These are phyloP conservation scores for Phytophthora pistaciae DNA, from an alignment of 352 stramenopile genomes.

Conservation along the genomic window DNA sequence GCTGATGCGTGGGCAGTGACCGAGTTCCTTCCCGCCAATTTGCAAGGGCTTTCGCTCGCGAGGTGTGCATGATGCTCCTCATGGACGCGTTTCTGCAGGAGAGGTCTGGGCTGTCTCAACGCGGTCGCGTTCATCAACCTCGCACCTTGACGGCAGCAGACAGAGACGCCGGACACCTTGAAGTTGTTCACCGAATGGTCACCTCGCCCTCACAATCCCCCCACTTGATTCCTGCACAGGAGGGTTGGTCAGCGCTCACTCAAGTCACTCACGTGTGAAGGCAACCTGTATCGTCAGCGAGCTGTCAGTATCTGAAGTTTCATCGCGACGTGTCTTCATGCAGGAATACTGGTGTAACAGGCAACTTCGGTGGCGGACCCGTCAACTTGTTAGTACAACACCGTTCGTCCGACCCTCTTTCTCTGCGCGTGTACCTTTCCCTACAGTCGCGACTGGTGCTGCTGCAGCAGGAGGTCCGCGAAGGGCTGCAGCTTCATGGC, in stretches of 20 bases:
- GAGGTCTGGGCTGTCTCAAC: constrained; percentile 25
- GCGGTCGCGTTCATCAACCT: constrained; percentile 17
- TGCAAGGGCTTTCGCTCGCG: constrained; percentile 6
- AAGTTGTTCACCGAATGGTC: constrained; percentile 20
- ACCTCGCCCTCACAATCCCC: neutral
- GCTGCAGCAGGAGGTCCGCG: constrained; percentile 62
- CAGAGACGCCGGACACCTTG: constrained; percentile 5
- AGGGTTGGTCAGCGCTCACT: constrained; percentile 9
- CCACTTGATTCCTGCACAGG: constrained; percentile 5
- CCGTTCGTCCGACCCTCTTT: constrained; percentile 13
- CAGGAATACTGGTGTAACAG: neutral
- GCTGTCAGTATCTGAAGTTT: neutral
- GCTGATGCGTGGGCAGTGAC: neutral
- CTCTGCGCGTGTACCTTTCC: constrained; percentile 5
- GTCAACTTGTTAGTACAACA: constrained; percentile 17
- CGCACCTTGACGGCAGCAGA: constrained; percentile 3
- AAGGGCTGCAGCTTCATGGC: constrained; percentile 81
- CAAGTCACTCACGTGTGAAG: neutral
- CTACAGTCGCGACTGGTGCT: constrained; percentile 43
- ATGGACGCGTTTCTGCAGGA: constrained; percentile 16
- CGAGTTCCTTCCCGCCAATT: constrained; percentile 6
- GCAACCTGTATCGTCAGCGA: neutral
- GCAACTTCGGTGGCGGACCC: constrained; percentile 4
- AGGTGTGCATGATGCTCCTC: neutral
- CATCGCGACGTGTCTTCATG: neutral